Conservation (phyloP, 352 stramenopile species). For the Pythium sp. region DNA sequence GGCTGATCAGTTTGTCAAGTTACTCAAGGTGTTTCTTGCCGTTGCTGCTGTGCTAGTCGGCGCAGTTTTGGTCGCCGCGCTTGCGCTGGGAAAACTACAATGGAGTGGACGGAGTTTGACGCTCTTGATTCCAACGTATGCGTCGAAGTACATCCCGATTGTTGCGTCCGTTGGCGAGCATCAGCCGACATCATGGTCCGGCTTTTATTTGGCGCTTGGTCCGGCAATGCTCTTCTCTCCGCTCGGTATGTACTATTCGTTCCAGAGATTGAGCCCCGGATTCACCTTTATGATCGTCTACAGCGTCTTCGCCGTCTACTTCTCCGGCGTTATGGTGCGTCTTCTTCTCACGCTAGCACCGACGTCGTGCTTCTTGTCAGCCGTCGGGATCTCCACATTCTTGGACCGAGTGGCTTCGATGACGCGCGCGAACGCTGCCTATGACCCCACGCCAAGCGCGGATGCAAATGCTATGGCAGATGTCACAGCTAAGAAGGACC, state of each 20-base stretch:
- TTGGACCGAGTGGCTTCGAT: slow-evolving; percentile 40
- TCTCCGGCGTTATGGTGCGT: slow-evolving; percentile 92
- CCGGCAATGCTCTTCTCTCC: slow-evolving; percentile 86
- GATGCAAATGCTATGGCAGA: neutral
- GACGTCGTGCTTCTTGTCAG: slow-evolving; percentile 86
- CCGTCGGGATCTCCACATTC: slow-evolving; percentile 73
- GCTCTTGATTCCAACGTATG: slow-evolving; percentile 91
- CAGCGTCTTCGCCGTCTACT: slow-evolving; percentile 90
- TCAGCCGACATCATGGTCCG: slow-evolving; percentile 90
- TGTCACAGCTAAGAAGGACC: neutral
- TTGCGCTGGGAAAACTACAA: slow-evolving; percentile 77
- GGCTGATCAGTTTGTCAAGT: slow-evolving; percentile 36
- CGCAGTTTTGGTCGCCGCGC: slow-evolving; percentile 37
- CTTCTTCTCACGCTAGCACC: slow-evolving; percentile 91
- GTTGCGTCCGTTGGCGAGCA: slow-evolving; percentile 94
- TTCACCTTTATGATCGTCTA: slow-evolving; percentile 93
- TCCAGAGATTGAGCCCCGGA: slow-evolving; percentile 56
- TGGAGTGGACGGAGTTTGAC: slow-evolving; percentile 92
- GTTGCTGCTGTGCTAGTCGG: slow-evolving; percentile 34
- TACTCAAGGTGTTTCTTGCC: slow-evolving; percentile 41
- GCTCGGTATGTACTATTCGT: slow-evolving; percentile 88
- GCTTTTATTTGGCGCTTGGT: slow-evolving; percentile 92
- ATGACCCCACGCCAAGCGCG: neutral
- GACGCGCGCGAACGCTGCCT: slow-evolving; percentile 15
- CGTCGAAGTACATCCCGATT: slow-evolving; percentile 95